Evolutionary conservation across 768 basidiomycete species (phyloP), one percentile per base, ranked within the genome.

Genomic region (Leucocoprinus birnbaumii): DNA sequence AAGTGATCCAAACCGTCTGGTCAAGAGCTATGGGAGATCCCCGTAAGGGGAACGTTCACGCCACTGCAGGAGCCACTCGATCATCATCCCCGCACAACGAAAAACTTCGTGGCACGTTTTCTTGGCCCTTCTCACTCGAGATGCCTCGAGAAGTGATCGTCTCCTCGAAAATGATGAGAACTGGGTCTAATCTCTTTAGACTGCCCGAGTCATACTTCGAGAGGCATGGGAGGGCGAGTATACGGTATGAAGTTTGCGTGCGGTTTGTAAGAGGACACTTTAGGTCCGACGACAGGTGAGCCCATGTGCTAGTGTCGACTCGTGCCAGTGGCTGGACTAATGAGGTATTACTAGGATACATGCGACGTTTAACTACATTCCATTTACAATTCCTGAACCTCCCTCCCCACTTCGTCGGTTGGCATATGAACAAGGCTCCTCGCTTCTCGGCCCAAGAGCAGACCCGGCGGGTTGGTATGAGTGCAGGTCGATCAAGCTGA

Each of bases 381-480:
- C 74, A 1, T 45, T 66, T n/a, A 67, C 60, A 14, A 57, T 59
- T n/a, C 71, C 71, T 25, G 58, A 59, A 14, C 66, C 68, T 24
- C 66, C 72, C 41, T 69, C 71, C 3, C 45, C 56, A 14, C 62
- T 71, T 14, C 63, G 73, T 4, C 71, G 68, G 56, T 61, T 75
- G 16, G 71, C 71, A 7, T 73, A 73, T 57, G 66, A 66, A 55
- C 66, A 71, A 50, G 61, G 65, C 25, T 65, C 63, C 25, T 65
- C 68, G n/a, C 58, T 75, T 16, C 62, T 68, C 14, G 70, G 70
- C 14, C 77, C 74, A 13, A 63, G 66, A 7, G 60, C 61, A 19
- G 76, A 77, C 62, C 68, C 73, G 31, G 69, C 71, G 35, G 75
- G 75, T 21, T 78, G 76, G 76, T 59, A 68, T 40, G 16, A 61